A percentile compares a stretch with the other conserved stretches of the same genome.
These are phyloP conservation scores for Saturnispora mendoncae DNA, from an alignment of 805 yeast genomes.

Conservation along the genomic window DNA sequence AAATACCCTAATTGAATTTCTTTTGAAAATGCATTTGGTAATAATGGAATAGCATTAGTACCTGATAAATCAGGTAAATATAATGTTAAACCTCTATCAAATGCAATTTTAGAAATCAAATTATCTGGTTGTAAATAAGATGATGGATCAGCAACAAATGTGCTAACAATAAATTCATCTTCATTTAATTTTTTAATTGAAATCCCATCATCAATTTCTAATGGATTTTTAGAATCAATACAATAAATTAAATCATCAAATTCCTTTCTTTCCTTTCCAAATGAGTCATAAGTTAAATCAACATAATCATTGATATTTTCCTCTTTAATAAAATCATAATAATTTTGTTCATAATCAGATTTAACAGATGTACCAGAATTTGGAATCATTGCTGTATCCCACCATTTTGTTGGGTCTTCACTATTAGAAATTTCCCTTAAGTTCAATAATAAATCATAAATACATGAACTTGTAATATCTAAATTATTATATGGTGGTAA, in stretches of 20 bases:
- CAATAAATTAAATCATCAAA: conserved; percentile 52
- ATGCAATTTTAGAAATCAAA: conserved; percentile 45
- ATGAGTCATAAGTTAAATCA: conserved; percentile 15
- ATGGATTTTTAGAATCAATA: conserved; percentile 71
- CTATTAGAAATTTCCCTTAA: conserved; percentile 23
- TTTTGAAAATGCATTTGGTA: conserved; percentile 49
- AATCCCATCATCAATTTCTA: conserved; percentile 91
- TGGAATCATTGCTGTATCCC: conserved; percentile 39
- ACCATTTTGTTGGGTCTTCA: conserved; percentile 47
- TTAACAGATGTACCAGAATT: conserved; percentile 33
- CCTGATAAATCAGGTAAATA: conserved; percentile 53
- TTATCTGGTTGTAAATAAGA: conserved; percentile 42
- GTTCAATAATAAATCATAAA: conserved; percentile 40
- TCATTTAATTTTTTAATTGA: conserved; percentile 36
- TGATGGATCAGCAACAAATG: conserved; percentile 85
- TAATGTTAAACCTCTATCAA: conserved; percentile 51
- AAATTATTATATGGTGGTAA: conserved; percentile 25
- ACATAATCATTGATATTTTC: conserved; percentile 16
- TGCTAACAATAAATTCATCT: conserved; percentile 38
- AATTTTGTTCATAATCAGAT: conserved; percentile 36
- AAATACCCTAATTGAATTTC: conserved; percentile 37
- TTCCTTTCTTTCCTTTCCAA: neutral
- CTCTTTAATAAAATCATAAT: conserved; percentile 27
- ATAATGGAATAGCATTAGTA: conserved; percentile 45
- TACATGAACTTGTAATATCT: conserved; percentile 45